phyloP scores from a whole-genome alignment of 2,329 filamentous ascomycete genomes.

The Aciculosporium take region DNA sequence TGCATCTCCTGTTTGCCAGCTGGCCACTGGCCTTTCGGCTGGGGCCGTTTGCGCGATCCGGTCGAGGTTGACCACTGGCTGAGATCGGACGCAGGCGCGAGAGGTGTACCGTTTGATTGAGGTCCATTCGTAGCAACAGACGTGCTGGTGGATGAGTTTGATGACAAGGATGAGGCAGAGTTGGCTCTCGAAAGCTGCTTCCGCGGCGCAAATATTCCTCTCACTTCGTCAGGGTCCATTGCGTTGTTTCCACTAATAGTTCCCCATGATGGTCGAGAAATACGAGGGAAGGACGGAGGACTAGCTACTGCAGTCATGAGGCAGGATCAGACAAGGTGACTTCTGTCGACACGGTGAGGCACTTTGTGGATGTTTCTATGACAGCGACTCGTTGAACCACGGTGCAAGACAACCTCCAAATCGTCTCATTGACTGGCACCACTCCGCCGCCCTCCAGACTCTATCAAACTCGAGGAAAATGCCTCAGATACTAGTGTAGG shows the following conservation, averaged over 20 bases:
- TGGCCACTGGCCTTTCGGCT: conserved; percentile 36
- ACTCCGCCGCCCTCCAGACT: conserved; percentile 10
- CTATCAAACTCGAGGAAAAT: background rate
- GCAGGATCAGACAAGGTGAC: conserved; percentile 17
- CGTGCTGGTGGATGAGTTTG: conserved; percentile 39
- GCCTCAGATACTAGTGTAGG: background rate
- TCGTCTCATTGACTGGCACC: conserved; percentile 9
- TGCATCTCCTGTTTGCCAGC: conserved; percentile 32
- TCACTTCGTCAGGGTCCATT: conserved; percentile 72
- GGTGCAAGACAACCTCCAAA: background rate
- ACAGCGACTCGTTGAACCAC: conserved; percentile 1
- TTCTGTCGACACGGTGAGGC: conserved; percentile 9
- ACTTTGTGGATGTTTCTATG: conserved; percentile 6
- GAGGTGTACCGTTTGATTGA: conserved; percentile 46
- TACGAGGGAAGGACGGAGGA: conserved; percentile 47
- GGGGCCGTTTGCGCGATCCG: conserved; percentile 36
- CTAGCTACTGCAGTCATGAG: conserved; percentile 56
- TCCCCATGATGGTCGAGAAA: conserved; percentile 52
- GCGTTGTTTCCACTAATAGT: conserved; percentile 45
- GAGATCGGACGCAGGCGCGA: conserved; percentile 31
- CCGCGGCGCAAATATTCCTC: conserved; percentile 79
- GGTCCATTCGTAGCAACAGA: conserved; percentile 49
- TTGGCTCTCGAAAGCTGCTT: conserved; percentile 77
- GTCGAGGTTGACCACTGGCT: conserved; percentile 35
- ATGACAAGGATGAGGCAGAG: conserved; percentile 78